Evolutionary conservation across 768 basidiomycete genomes (phyloP), one percentile per base, ranked within the genome.

Genomic region (Mycena maculata): DNA sequence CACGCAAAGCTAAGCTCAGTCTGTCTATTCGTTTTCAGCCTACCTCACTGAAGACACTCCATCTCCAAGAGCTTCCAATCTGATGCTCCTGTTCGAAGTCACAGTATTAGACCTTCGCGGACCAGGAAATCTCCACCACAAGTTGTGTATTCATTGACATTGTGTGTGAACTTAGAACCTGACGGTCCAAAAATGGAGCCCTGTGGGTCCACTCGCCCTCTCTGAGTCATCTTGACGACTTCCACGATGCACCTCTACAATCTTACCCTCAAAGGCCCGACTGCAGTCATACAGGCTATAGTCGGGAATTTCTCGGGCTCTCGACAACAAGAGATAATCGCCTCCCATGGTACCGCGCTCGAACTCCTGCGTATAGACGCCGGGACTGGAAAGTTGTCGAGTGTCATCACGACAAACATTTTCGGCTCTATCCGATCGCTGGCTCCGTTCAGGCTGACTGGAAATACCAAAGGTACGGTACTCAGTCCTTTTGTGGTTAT

Each of bases 231-330:
- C 33, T 36, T 36, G 13, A 36, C 8, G 13, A n/a, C n/a, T n/a
- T n/a, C 33, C 6, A 36, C 45, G 38, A 96, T 98, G 94, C 94
- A 98, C 84, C 85, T 99, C 77, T 96, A 97, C 82, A 96, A 98
- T 79, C 84, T 97, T 71, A 97, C 95, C 20, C 89, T 99, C 38
- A 93, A 96, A 79, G 87, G 92, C 38, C 88, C 96, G 33, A 91
- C 92, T 27, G 88, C 93, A 31, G 87, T 89, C 65, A 87, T 90
- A 42, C 90, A 91, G 76, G 92, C 95, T 33, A 87, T 94, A 59
- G 95, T 96, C 55, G 96, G 96, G 60, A 96, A 95, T 76, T 98
- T 98, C 81, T 95, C 94, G 58, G 96, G 96, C 36, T 88, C 91
- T 1, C 82, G 93, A 67, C 88, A 94, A 63, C 97, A 98, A 76